Evolutionary conservation across 2,329 filamentous ascomycete genomes (phyloP).

Genomic region (Aspergillus fijiensis): DNA sequence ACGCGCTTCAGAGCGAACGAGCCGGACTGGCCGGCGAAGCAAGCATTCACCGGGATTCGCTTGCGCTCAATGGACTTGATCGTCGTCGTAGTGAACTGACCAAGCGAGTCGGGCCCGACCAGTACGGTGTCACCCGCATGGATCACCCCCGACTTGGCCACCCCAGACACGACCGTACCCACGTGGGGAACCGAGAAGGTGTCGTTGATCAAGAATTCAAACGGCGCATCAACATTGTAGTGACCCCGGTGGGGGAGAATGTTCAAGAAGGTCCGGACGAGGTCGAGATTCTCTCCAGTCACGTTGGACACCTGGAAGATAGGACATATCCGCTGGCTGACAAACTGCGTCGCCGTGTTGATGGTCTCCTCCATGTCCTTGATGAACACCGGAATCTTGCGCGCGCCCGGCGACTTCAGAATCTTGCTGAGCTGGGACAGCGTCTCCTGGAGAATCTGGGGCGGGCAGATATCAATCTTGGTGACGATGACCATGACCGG

Average conservation of each 20-base stretch:
- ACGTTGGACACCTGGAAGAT: slow-evolving; percentile 99
- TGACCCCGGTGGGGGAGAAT: slow-evolving; percentile 92
- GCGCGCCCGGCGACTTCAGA: slow-evolving; percentile 85
- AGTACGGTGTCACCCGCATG: slow-evolving; percentile 88
- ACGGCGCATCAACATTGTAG: slow-evolving; percentile 82
- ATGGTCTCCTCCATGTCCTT: slow-evolving; percentile 88
- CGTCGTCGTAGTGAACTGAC: slow-evolving; percentile 81
- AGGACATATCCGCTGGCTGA: slow-evolving; percentile 91
- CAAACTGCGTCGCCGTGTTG: slow-evolving; percentile 92
- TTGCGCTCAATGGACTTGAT: slow-evolving; percentile 94
- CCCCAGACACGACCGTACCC: slow-evolving; percentile 91
- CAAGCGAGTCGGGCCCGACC: slow-evolving; percentile 85
- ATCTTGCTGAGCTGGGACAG: slow-evolving; percentile 89
- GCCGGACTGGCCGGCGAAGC: slow-evolving; percentile 86
- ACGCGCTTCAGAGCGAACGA: slow-evolving; percentile 88
- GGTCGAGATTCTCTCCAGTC: slow-evolving; percentile 83
- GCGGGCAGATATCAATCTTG: slow-evolving; percentile 97
- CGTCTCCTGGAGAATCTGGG: slow-evolving; percentile 91
- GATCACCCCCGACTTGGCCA: slow-evolving; percentile 82
- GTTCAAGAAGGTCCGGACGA: slow-evolving; percentile 90
- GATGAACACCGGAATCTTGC: slow-evolving; percentile 95
- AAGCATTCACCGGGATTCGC: slow-evolving; percentile 81
- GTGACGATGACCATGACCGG: slow-evolving; percentile 97
- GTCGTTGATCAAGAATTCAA: slow-evolving; percentile 95
- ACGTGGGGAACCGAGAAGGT: slow-evolving; percentile 98